Evolutionary conservation across 306 rosid genomes (phyloP).

Genomic region (Sicyos baderoa): DNA sequence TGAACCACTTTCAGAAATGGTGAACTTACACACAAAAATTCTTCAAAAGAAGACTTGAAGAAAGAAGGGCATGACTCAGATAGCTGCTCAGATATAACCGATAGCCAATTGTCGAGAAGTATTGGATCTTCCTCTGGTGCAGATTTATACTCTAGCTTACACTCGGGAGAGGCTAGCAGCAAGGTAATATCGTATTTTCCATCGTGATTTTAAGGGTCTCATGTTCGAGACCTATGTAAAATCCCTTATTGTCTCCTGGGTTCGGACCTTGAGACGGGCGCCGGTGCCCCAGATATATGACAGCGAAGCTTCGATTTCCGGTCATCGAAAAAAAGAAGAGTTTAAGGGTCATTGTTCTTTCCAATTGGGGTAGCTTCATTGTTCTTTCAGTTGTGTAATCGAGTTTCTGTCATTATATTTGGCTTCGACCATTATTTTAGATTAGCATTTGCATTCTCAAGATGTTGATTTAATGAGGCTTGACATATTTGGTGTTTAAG

Average conservation of each 20-base stretch:
- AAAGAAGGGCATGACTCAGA: slow-evolving; percentile 25
- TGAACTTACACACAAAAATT: slow-evolving; percentile 24
- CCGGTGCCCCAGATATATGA: no score
- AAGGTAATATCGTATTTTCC: slow-evolving; percentile 25
- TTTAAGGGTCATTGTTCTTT: slow-evolving; percentile 11
- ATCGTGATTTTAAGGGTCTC: slow-evolving; percentile 23
- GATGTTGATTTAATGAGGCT: background rate
- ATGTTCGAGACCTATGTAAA: no score
- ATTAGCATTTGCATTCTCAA: background rate
- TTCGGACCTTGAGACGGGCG: no score
- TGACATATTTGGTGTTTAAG: background rate
- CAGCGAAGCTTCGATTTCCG: no score
- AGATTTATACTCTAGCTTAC: slow-evolving; percentile 34
- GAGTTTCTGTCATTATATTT: background rate
- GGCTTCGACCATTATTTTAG: background rate
- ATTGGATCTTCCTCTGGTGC: slow-evolving; percentile 33
- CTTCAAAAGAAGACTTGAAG: slow-evolving; percentile 22
- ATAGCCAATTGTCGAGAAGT: slow-evolving; percentile 28
- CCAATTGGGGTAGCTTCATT: background rate
- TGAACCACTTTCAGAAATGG: slow-evolving; percentile 30
- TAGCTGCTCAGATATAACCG: slow-evolving; percentile 33
- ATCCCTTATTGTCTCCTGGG: no score
- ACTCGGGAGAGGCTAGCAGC: slow-evolving; percentile 41
- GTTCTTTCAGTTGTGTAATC: background rate
- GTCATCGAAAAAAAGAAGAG: no score